Base-by-base conservation (phyloP, 192 early-diverging fungal genomes). In the Backusella tarrabulga region DNA sequence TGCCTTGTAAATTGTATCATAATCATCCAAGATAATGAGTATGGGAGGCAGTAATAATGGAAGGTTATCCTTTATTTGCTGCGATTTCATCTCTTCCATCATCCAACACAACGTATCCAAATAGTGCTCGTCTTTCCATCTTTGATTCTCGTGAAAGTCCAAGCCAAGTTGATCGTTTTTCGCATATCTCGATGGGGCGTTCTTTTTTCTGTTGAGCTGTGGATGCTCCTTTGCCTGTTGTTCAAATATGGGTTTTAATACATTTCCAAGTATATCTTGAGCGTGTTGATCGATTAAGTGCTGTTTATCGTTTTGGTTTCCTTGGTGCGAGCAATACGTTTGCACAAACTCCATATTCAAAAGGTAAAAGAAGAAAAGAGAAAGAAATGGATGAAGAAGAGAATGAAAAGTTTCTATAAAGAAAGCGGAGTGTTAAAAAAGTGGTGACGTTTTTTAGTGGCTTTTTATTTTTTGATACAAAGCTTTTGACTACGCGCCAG, bases 21-120 rank as follows among this genome's bases (percentile, higher is more conserved):
- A 74, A 44, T 81, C 76, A 41, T 81, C 80, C 29, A 77, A 14
- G 3, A 71, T 36, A 32, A 71, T 71, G 17, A 81, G 72, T 4
- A 77, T 68, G 15, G 76, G 72, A 29, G 80, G 76, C 1, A 77
- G 26, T 11, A 74, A 0, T 17, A 68, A 66, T 23, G 71, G 54
- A 29, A 77, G 56, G 35, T 52, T 56, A 0, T 76, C 67, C 9
- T 76, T 40, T 1, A 81, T 23, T 36, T 73, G 71, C 0, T 68
- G 29, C 4, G 68, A 17, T 17, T 32, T 15, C 1, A 46, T 4
- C 5, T 35, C 35, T 19, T 73, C 6, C 11, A 81, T 29, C 7
- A 75, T 42, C 80, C 76, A 81, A 15, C 56, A 40, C 9, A 81
- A 4, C 15, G 75, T 46, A 52, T 76, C 75, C n/a, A 73, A 41